These are phyloP conservation scores for Lagenaria siceraria DNA, from an alignment of 306 rosid species.

Conservation along the genomic window DNA sequence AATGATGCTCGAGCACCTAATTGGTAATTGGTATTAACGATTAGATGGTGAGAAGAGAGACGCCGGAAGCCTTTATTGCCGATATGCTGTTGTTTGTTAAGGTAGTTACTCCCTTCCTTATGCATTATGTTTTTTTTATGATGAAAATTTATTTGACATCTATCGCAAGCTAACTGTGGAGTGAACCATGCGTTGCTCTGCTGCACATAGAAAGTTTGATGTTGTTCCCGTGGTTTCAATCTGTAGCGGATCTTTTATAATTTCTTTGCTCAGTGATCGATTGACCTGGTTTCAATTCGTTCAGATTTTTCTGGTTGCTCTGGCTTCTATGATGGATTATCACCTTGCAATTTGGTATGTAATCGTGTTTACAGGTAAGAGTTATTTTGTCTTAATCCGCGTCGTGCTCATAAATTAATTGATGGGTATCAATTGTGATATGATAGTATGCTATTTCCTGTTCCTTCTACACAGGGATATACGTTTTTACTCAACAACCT, in stretches of 20 bases:
- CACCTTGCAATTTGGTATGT: constrained; percentile 69
- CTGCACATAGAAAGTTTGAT: not conserved
- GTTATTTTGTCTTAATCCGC: not conserved
- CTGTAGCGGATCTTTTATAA: constrained; percentile 3
- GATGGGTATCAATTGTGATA: not conserved
- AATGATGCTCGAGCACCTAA: not conserved
- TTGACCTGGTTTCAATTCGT: constrained; percentile 11
- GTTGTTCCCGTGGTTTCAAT: not conserved
- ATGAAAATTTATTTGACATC: not conserved
- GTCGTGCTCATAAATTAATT: not conserved
- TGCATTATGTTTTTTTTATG: not conserved
- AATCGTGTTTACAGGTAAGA: constrained; percentile 53
- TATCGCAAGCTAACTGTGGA: no score
- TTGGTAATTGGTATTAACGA: not conserved
- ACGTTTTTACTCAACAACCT: constrained; percentile 71
- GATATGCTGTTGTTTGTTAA: constrained; percentile 60
- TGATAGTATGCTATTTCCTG: constrained; percentile 4
- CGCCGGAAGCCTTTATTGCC: constrained; percentile 63
- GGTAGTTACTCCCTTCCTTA: constrained; percentile 25
- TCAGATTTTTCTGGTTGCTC: constrained; percentile 64
- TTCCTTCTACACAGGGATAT: constrained; percentile 43
- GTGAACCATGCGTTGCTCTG: not conserved
- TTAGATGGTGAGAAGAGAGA: constrained; percentile 71
- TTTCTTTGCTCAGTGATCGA: not conserved
- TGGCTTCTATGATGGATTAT: constrained; percentile 63